phyloP scores from a whole-genome alignment of 495 filamentous ascomycete genomes.

The Aspergillus kassunensis region DNA sequence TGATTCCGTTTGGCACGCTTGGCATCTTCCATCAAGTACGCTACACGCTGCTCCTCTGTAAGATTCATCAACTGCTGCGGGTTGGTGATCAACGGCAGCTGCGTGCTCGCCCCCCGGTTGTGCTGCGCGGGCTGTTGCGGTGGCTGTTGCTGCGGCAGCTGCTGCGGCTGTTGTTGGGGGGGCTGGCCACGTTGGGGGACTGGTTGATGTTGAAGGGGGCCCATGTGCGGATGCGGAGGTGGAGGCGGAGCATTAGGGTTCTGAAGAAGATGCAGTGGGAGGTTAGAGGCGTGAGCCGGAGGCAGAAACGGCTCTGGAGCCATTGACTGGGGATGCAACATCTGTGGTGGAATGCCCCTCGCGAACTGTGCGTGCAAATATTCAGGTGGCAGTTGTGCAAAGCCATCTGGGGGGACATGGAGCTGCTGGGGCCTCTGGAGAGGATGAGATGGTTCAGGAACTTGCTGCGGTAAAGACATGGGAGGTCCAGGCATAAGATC shows the following conservation, averaged over 20 bases:
- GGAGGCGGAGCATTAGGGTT: constrained; percentile 38
- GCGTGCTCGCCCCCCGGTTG: constrained; percentile 23
- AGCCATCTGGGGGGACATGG: constrained; percentile 37
- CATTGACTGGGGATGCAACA: constrained; percentile 47
- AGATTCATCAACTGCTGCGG: constrained; percentile 72
- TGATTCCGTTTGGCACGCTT: constrained; percentile 96
- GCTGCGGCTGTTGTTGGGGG: constrained; percentile 26
- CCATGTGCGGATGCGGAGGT: constrained; percentile 33
- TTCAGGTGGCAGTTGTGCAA: constrained; percentile 37
- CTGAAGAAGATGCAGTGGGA: constrained; percentile 37
- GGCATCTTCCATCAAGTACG: constrained; percentile 83
- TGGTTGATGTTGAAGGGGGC: constrained; percentile 28
- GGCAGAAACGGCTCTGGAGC: constrained; percentile 43
- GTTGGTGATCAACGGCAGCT: constrained; percentile 57
- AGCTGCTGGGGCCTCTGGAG: constrained; percentile 42
- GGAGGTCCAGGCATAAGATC: constrained; percentile 32
- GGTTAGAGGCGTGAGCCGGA: constrained; percentile 38
- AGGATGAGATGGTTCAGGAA: constrained; percentile 31
- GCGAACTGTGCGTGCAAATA: constrained; percentile 52
- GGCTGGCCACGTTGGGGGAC: constrained; percentile 34
- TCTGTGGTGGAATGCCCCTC: constrained; percentile 40
- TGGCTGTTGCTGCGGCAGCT: constrained; percentile 19
- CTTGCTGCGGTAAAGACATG: constrained; percentile 27
- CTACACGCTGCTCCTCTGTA: constrained; percentile 71
- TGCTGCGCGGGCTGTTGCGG: constrained; percentile 22